A percentile compares a stretch with the other conserved stretches of the same genome.
These are phyloP conservation scores for Colletotrichum godetiae DNA, from an alignment of 2,329 filamentous ascomycete genomes.

Conservation along the genomic window DNA sequence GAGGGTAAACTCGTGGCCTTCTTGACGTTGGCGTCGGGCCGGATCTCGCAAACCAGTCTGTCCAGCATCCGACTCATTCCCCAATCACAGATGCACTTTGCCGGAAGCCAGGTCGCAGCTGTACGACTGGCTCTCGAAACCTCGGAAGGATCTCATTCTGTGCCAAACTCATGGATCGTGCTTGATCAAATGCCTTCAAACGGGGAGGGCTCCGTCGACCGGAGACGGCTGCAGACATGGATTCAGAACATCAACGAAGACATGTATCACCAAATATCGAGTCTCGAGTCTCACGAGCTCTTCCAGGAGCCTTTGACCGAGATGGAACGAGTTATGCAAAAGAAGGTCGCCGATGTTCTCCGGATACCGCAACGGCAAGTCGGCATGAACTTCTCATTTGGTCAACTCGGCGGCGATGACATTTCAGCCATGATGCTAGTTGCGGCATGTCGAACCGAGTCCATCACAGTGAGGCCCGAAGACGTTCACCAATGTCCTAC, in stretches of 20 bases:
- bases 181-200: conserved; percentile 58
- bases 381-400: conserved; percentile 55
- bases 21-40: conserved; percentile 50
- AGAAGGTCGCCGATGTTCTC: conserved; percentile 51
- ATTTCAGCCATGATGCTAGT: conserved; percentile 52
- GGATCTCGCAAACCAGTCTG: conserved; percentile 39
- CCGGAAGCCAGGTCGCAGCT: conserved; percentile 54
- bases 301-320: conserved; percentile 48
- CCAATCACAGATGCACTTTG: conserved; percentile 51
- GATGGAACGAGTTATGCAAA: conserved; percentile 53
- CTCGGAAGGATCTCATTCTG: conserved; percentile 44
- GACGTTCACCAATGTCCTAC: conserved; percentile 52
- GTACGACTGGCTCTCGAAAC: conserved; percentile 45
- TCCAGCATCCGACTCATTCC: conserved; percentile 48
- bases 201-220: conserved; percentile 51
- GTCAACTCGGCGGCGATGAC: conserved; percentile 53
- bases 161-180: conserved; percentile 61
- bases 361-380: conserved; percentile 52
- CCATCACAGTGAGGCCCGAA: conserved; percentile 48
- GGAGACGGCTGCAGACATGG: conserved; percentile 62
- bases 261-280: conserved; percentile 57
- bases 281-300: conserved; percentile 51
- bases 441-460: conserved; percentile 50
- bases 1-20: conserved; percentile 62
- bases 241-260: conserved; percentile 63